phyloP scores from a whole-genome alignment of 257 asterid genomes.

The Osmanthus fragrans region DNA sequence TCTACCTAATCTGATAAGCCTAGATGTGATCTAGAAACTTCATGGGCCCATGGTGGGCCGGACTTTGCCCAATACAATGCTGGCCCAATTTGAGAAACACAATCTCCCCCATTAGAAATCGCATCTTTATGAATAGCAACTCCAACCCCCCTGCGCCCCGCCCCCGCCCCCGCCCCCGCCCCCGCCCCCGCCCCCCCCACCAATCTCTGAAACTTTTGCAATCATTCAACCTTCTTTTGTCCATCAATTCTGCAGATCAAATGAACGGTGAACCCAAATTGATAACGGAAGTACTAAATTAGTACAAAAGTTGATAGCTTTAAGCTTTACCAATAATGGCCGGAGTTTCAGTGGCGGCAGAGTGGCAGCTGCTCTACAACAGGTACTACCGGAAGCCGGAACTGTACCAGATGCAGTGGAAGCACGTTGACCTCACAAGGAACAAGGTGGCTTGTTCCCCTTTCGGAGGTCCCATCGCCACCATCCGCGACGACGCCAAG shows the following conservation, averaged over 20 bases:
- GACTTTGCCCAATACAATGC: background rate
- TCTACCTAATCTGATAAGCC: too few species aligned
- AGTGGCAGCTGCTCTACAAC: constrained; percentile 91
- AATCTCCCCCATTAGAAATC: background rate
- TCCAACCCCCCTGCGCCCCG: too few species aligned
- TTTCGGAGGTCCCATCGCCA: constrained; percentile 92
- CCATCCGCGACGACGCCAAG: constrained; percentile 92
- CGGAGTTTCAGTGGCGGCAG: constrained; percentile 93
- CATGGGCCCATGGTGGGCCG: background rate
- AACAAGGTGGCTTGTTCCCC: constrained; percentile 91
- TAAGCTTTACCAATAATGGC: constrained; percentile 48
- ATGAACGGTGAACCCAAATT: background rate
- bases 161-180: background rate
- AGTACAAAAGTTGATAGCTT: background rate
- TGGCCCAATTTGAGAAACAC: background rate
- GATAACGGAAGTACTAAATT: background rate
- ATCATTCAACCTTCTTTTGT: background rate
- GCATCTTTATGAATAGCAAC: background rate
- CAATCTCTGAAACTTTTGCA: background rate
- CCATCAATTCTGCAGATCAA: background rate
- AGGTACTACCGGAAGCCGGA: constrained; percentile 94
- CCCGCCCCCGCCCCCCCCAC: background rate
- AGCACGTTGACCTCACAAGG: constrained; percentile 88
- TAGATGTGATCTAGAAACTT: too few species aligned
- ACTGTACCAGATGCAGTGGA: constrained; percentile 93